phyloP scores from a whole-genome alignment of 345 rosid species.

The Populus davidiana region DNA sequence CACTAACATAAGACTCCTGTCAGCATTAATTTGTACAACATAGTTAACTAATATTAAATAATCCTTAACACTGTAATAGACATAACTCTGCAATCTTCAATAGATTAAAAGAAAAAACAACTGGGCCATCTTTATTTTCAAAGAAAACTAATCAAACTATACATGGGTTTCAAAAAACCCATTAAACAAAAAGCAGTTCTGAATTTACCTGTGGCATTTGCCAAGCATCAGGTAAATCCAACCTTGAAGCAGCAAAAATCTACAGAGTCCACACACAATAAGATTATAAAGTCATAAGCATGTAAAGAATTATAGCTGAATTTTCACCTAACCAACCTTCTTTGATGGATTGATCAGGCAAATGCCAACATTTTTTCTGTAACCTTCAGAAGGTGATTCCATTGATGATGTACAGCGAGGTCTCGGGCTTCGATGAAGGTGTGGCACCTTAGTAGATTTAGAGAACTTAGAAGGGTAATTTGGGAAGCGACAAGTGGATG shows the following conservation, averaged over 20 bases:
- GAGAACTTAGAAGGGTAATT: conserved; percentile 25
- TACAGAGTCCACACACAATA: conserved; percentile 15
- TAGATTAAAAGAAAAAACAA: neutral
- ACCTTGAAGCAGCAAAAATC: conserved; percentile 88
- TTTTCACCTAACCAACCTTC: conserved; percentile 41
- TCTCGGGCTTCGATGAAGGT: conserved; percentile 13
- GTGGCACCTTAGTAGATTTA: conserved; percentile 32
- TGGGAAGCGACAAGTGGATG: conserved; percentile 19
- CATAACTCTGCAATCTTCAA: neutral
- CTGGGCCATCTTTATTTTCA: neutral
- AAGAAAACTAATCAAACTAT: neutral
- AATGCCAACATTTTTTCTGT: conserved; percentile 85
- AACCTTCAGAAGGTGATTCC: conserved; percentile 89
- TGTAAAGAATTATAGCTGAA: neutral
- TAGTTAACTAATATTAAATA: neutral
- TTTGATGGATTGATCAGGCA: conserved; percentile 80
- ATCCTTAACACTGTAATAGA: neutral
- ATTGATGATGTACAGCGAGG: conserved; percentile 40
- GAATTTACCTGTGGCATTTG: conserved; percentile 93
- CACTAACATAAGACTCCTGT: neutral
- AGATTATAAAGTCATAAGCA: neutral
- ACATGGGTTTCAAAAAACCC: neutral
- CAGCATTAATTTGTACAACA: neutral
- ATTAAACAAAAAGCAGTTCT: neutral
- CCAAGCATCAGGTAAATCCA: conserved; percentile 84